Percentiles rank a stretch among this genome's conserved stretches.
Conservation (phyloP, 345 rosid genomes). For the Eucalyptus albens region DNA sequence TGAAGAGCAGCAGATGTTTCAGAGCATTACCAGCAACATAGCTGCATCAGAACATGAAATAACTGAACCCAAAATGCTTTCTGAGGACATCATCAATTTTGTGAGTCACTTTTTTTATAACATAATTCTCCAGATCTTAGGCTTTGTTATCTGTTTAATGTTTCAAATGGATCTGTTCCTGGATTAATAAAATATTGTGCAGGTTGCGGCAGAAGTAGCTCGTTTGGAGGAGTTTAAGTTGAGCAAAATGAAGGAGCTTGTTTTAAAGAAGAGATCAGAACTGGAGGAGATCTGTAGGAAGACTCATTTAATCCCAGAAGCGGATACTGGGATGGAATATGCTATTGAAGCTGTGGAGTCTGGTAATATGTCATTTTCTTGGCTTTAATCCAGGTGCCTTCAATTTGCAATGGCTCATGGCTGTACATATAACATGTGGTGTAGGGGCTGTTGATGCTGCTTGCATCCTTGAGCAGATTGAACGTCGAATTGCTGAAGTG, state of each 20-base stretch:
- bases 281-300: constrained; percentile 88
- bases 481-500: constrained; percentile 65
- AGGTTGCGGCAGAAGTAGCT: constrained; percentile 88
- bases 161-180: not conserved
- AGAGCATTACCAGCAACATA: constrained; percentile 77
- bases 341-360: constrained; percentile 70
- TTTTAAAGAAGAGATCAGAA: constrained; percentile 78
- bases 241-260: constrained; percentile 98
- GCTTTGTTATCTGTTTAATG: not conserved
- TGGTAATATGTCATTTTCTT: constrained; percentile 25
- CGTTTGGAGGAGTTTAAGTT: constrained; percentile 80
- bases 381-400: not conserved
- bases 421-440: not conserved
- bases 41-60: constrained; percentile 96
- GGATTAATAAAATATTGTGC: constrained; percentile 3
- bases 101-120: constrained; percentile 29
- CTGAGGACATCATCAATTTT: constrained; percentile 58
- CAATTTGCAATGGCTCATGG: not conserved
- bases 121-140: not conserved
- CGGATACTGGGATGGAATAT: constrained; percentile 50
- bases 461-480: constrained; percentile 63
- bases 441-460: constrained; percentile 63
- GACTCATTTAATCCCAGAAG: constrained; percentile 68
- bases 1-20: constrained; percentile 91
- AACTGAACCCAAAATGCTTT: constrained; percentile 74